Evolutionary conservation across 306 rosid species (phyloP), one percentile per base, ranked within the genome.

Genomic region (Castanopsis chinensis): DNA sequence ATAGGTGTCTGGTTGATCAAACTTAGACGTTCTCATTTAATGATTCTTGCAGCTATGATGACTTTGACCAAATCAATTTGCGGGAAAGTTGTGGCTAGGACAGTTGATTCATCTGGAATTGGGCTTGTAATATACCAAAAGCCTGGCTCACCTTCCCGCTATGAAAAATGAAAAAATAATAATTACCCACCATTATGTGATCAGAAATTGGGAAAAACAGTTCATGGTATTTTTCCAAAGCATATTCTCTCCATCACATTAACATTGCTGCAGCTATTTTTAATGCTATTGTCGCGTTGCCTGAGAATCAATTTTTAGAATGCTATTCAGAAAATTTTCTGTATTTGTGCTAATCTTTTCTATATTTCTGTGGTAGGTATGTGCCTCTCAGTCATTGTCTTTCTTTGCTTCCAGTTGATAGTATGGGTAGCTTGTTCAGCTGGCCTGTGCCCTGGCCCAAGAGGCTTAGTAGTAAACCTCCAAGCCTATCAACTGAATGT

Each of bases 121-220:
- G 98, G 99, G 37, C 91, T 95, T 54, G 98, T 95, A 65, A 93
- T 95, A 84, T 95, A 89, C 84, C 98, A 89, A 83, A 95, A 90
- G 90, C 98, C 98, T 27, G 87, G 80, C 63, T 84, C 97, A 18
- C 35, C 88, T 74, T 87, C 92, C 37, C 92, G 96, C 85, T 95
- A 91, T 37, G 58, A 77, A 60, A 81, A 90, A 67, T 92, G 90
- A 25, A 55, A 79, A 83, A 78, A 78, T 83, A 85, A 87, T 4
- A 67, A 84, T 37, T 6, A 37, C 81, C 99, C 92, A 45, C 97
- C 92, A 54, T 28, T 95, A 14, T 95, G 99, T 81, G 88, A 87
- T 77, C 77, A 78, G 75, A 68, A 76, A 53, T 85, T 68, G 78
- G 83, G 76, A 90, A 84, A 81, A 89, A 86, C 52, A 84, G 80